Conservation (phyloP, 805 yeast species). For the Kodamaea hsintzibuensis region DNA sequence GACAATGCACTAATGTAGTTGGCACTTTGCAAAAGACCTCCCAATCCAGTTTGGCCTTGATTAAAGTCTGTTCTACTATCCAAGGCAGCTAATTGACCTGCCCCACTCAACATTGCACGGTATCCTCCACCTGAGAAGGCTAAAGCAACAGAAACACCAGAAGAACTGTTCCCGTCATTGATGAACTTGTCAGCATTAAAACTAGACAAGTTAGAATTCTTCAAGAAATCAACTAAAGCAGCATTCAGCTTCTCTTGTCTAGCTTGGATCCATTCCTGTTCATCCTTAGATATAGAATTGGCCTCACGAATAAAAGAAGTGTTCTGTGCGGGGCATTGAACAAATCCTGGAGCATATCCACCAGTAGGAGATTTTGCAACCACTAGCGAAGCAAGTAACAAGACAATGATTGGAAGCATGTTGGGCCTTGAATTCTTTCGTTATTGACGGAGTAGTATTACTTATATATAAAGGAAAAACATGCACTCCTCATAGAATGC, state of each 20-base stretch:
- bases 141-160: constrained; percentile 26
- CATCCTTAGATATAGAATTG: constrained; percentile 23
- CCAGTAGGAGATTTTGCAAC: constrained; percentile 4
- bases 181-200: constrained; percentile 25
- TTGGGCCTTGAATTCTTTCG: neutral
- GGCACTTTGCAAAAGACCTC: constrained; percentile 71
- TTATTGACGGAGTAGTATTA: neutral
- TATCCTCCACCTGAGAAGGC: constrained; percentile 46
- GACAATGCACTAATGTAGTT: constrained; percentile 76
- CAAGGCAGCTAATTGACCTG: constrained; percentile 77
- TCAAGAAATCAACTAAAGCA: constrained; percentile 25
- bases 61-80: constrained; percentile 68
- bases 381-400: constrained; percentile 5
- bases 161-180: constrained; percentile 12
- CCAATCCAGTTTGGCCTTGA: constrained; percentile 49
- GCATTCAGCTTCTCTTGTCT: constrained; percentile 24
- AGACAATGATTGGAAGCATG: constrained; percentile 1
- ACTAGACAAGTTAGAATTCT: constrained; percentile 21
- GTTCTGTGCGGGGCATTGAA: constrained; percentile 25
- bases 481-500: neutral
- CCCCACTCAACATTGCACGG: constrained; percentile 64
- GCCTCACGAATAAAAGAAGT: constrained; percentile 25
- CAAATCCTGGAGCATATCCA: constrained; percentile 31
- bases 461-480: no score
- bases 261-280: constrained; percentile 24